Percentiles rank a stretch among this genome's conserved stretches.
These are phyloP conservation scores for Linnemannia zychae DNA, from an alignment of 192 early-diverging fungal genomes.

Conservation along the genomic window DNA sequence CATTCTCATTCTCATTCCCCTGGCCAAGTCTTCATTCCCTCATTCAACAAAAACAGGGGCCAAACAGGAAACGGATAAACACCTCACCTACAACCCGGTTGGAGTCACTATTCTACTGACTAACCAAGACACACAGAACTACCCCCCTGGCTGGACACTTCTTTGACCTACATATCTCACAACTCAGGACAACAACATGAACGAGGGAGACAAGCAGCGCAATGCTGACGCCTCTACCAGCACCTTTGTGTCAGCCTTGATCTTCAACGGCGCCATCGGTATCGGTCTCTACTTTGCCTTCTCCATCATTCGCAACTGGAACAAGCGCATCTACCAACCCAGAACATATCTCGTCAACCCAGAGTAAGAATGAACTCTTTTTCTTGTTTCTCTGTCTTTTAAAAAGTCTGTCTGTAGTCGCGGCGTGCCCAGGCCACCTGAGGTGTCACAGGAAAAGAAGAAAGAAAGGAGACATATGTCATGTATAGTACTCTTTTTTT, in stretches of 20 bases:
- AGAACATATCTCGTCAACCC: constrained; percentile 72
- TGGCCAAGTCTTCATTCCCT: not conserved
- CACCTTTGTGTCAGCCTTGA: constrained; percentile 79
- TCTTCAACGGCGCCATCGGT: constrained; percentile 76
- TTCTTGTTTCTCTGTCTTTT: not conserved
- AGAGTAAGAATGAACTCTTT: constrained; percentile 54
- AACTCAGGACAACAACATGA: too few species aligned
- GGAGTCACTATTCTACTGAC: too few species aligned
- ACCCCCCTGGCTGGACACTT: too few species aligned
- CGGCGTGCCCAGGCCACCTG: not conserved
- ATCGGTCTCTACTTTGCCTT: constrained; percentile 70
- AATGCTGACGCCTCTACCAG: constrained; percentile 65
- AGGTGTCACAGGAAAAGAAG: not conserved
- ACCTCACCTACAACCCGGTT: too few species aligned
- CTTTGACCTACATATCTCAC: too few species aligned
- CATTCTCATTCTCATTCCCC: not conserved
- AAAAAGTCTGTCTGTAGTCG: not conserved
- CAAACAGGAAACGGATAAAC: too few species aligned
- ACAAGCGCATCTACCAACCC: constrained; percentile 77
- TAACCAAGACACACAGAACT: too few species aligned
- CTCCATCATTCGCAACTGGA: constrained; percentile 69
- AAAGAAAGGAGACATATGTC: not conserved
- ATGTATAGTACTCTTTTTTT: not conserved
- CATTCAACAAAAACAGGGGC: not conserved
- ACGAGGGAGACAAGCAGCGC: not conserved